Base-by-base conservation (phyloP, 2,329 filamentous ascomycete species). In the Fusarium albidum region DNA sequence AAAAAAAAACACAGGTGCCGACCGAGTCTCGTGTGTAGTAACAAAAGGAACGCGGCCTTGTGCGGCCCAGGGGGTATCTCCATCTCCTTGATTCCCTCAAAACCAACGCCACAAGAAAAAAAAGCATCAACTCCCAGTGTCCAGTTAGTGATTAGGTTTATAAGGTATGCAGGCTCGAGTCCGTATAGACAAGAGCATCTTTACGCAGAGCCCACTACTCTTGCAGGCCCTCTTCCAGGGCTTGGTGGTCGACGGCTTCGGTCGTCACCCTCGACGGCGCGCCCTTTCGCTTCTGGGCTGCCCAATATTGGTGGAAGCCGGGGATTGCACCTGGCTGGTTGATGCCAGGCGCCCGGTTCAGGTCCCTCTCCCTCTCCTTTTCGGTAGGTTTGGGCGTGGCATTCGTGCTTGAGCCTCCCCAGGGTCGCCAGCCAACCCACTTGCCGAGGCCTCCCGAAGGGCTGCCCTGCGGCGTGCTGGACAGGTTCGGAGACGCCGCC, bases 241-340 rank as follows among this genome's bases (percentile, higher is more conserved):
- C 83, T 34, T 84, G 80, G 29, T 79, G 77, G 66, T 90, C 85
- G 17, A 90, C 70, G 2, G 72, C 73, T 21, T 83, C 79, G 0
- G 87, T 77, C 13, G 82, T 80, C 10, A 90, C 82, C 53, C 81
- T 81, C 29, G 80, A 78, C 3, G 84, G 81, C 2, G 83, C 75
- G 29, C 71, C 78, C 71, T 74, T 82, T 67, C 71, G 83, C 71
- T 74, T 82, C 67, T 73, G 76, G 1, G 77, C 73, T 3, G 77
- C 74, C 71, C 79, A 78, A 61, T 82, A 84, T 49, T 83, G 78
- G 21, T 84, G 79, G 59, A 94, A 89, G 0, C 91, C 90, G 1
- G 89, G 84, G 35, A 95, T 88, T 0, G 85, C 80, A 0, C 91
- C 91, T 2, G 84, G 81, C 68, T 94, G 91, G 66, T 95, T 95